Evolutionary conservation across 257 asterid genomes (phyloP), one percentile per base, ranked within the genome.

Genomic region (Salvia hispanica): DNA sequence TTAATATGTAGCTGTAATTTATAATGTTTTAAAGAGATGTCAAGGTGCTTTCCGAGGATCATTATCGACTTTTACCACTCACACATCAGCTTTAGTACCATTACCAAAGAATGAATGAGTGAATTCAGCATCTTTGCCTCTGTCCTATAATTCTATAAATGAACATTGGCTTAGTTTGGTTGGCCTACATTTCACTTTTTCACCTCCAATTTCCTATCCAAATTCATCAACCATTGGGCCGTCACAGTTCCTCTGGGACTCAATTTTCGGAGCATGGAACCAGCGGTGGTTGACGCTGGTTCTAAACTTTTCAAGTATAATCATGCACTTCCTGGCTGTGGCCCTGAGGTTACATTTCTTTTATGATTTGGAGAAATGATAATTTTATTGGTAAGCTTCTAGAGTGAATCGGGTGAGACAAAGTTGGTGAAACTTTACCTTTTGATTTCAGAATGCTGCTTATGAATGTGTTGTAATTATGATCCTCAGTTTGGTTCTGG

Each of bases 261-360:
- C 52, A 51, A 69, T 31, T 65, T 31, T 65, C 33, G 31, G 62
- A 76, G 36, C 53, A 64, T 74, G 83, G 85, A 77, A 54, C 76
- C 86, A 4, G 74, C 71, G 39, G 83, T 81, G 40, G 75, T 81
- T 52, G 81, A 76, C 14, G 74, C 67, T 62, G 78, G 83, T 70
- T 68, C 86, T 60, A 62, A 57, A 62, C 48, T 75, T 69, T 4
- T 72, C 13, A 81, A 69, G 45, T 78, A 33, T 62, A 66, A 66
- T 61, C 68, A 72, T 15, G 77, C 83, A 54, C 36, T 51, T 52
- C 67, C 72, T 14, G 60, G 75, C 14, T 7, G 37, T 69, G 60
- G 52, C 55, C 81, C 83, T 47, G 56, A 58, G 83, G 81, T 78
- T 59, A 64, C 47, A 43, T 18, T n/a, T 59, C 16, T 53, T 45